Conservation (phyloP, 768 basidiomycete genomes). For the Trametes sanguinea region DNA sequence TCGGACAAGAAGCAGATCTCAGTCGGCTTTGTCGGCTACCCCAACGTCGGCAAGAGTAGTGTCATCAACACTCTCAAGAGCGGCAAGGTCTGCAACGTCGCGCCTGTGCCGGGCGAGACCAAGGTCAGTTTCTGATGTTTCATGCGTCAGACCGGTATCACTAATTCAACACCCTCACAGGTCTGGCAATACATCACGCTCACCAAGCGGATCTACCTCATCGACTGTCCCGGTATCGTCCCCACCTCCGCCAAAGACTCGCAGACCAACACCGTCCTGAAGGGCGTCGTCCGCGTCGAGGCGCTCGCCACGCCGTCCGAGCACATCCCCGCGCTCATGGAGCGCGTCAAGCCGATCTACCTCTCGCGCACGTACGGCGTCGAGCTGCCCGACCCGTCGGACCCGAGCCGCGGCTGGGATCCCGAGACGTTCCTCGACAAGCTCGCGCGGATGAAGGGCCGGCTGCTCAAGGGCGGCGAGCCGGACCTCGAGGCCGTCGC, state of each 20-base stretch:
- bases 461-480: slow-evolving; percentile 91
- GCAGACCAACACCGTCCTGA: slow-evolving; percentile 89
- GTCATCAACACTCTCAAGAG: slow-evolving; percentile 99
- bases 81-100: slow-evolving; percentile 95
- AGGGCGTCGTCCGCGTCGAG: slow-evolving; percentile 96
- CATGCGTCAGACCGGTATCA: too few relatives aligned
- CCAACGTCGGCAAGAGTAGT: slow-evolving; percentile 96
- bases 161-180: slow-evolving; percentile 16
- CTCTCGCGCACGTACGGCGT: slow-evolving; percentile 83
- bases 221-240: slow-evolving; percentile 98
- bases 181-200: slow-evolving; percentile 99
- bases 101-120: slow-evolving; percentile 97
- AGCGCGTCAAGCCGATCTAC: slow-evolving; percentile 91
- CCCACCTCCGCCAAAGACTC: slow-evolving; percentile 91
- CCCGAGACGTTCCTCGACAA: slow-evolving; percentile 80
- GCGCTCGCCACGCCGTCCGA: slow-evolving; percentile 91
- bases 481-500: slow-evolving; percentile 90
- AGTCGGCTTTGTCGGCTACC: slow-evolving; percentile 97
- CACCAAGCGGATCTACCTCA: slow-evolving; percentile 94
- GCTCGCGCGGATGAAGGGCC: slow-evolving; percentile 89
- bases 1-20: slow-evolving; percentile 99
- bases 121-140: slow-evolving; percentile 47
- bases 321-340: slow-evolving; percentile 85
- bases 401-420: slow-evolving; percentile 57
- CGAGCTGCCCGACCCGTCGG: slow-evolving; percentile 58